phyloP scores from a whole-genome alignment of 2,329 filamentous ascomycete genomes.

The Diplodia intermedia region DNA sequence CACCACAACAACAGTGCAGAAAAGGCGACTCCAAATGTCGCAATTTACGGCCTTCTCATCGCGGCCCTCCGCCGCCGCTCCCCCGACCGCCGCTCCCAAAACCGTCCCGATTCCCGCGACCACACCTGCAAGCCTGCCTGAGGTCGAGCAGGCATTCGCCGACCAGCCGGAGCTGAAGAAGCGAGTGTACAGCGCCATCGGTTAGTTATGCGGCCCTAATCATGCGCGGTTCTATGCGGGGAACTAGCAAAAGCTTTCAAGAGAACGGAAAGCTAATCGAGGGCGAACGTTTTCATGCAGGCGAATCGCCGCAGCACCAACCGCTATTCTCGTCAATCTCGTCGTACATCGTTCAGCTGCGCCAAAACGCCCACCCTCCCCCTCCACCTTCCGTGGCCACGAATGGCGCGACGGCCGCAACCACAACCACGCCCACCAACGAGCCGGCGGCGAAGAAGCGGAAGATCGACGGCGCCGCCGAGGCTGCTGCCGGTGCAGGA shows the following conservation, averaged over 20 bases:
- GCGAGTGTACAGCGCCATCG: conserved; percentile 48
- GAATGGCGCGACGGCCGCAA: conserved; percentile 14
- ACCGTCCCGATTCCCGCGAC: neutral
- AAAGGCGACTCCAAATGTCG: conserved; percentile 13
- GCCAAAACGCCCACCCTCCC: neutral
- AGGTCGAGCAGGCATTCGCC: conserved; percentile 41
- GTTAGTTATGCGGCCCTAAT: conserved; percentile 35
- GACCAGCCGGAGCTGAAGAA: conserved; percentile 46
- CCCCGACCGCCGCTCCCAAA: conserved; percentile 1
- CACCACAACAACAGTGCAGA: neutral
- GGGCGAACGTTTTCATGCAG: neutral
- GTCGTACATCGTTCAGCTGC: conserved; percentile 33
- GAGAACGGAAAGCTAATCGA: neutral
- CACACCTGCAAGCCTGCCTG: conserved; percentile 16
- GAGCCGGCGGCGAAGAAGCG: conserved; percentile 49
- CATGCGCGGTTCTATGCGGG: neutral
- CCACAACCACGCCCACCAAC: neutral
- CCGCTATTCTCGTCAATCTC: conserved; percentile 33
- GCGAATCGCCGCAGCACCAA: conserved; percentile 13
- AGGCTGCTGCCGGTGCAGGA: conserved; percentile 9
- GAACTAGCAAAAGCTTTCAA: neutral
- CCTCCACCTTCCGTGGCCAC: neutral
- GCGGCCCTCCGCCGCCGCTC: conserved; percentile 20
- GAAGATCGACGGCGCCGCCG: conserved; percentile 43
- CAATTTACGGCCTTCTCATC: conserved; percentile 29